These are phyloP conservation scores for Yamadazyma sp. DNA, from an alignment of 1,139 yeast genomes.

Conservation along the genomic window DNA sequence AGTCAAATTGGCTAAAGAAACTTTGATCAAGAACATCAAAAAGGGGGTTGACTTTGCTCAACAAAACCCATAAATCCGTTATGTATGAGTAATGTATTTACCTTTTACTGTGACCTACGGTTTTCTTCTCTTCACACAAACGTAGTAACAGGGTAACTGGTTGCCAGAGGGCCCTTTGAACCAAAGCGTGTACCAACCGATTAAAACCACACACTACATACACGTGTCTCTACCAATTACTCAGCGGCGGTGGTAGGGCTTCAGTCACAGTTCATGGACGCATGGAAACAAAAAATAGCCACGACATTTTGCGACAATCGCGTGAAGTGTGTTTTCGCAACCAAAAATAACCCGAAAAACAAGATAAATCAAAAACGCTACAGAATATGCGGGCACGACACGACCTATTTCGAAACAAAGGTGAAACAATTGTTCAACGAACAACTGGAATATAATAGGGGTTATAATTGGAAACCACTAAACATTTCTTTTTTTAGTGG, in stretches of 20 bases:
- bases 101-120: too few relatives aligned
- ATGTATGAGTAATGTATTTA: background rate
- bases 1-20: slow-evolving; percentile 54
- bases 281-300: background rate
- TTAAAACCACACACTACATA: too few relatives aligned
- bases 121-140: too few relatives aligned
- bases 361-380: background rate
- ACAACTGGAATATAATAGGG: background rate
- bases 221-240: too few relatives aligned
- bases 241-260: too few relatives aligned
- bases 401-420: background rate
- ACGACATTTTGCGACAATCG: slow-evolving; percentile 3
- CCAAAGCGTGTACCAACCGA: too few relatives aligned
- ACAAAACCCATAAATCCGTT: slow-evolving; percentile 44
- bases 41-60: slow-evolving; percentile 60
- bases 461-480: background rate
- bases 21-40: slow-evolving; percentile 54
- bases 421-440: background rate
- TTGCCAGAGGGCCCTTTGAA: too few relatives aligned
- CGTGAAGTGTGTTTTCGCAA: slow-evolving; percentile 1
- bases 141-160: too few relatives aligned
- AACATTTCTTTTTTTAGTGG: background rate
- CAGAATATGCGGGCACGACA: background rate
- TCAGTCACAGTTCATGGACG: too few relatives aligned
- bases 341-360: background rate